Percentiles rank a stretch among this genome's conserved stretches.
Evolutionary conservation across 78 protist genomes (phyloP).

Genomic region (Mastigamoeba balamuthi): DNA sequence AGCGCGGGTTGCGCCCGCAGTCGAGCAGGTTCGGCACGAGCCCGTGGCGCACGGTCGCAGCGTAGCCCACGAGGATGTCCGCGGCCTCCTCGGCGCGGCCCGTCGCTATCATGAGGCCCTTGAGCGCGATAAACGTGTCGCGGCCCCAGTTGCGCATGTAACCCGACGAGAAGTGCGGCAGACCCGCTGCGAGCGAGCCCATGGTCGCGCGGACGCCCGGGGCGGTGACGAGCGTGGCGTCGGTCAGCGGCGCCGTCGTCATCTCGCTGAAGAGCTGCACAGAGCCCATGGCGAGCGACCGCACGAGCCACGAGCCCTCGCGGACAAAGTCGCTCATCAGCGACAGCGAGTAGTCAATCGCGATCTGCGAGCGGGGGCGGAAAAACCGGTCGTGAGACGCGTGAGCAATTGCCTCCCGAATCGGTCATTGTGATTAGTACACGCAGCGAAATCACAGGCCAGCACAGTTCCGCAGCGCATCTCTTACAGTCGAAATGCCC

Average conservation of each 20-base stretch:
- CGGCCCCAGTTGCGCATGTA: slow-evolving; percentile 88
- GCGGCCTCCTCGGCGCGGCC: slow-evolving; percentile 60
- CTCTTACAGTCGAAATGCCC: no score
- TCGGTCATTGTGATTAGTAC: no score
- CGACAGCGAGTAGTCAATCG: not conserved
- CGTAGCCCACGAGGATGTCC: slow-evolving; percentile 49
- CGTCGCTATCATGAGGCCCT: slow-evolving; percentile 63
- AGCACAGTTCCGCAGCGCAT: no score
- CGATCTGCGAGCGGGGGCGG: no score
- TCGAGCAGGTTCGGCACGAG: slow-evolving; percentile 87
- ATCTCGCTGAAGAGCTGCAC: not conserved
- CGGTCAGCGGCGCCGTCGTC: not conserved
- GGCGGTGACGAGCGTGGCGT: not conserved
- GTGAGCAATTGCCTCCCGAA: no score
- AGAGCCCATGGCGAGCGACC: not conserved
- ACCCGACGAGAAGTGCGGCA: slow-evolving; percentile 84
- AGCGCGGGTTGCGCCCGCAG: slow-evolving; percentile 49
- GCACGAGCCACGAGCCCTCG: not conserved
- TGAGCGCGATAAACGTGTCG: slow-evolving; percentile 66
- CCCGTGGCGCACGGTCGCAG: slow-evolving; percentile 69
- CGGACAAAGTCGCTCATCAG: not conserved
- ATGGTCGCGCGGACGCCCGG: not conserved
- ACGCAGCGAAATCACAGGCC: no score
- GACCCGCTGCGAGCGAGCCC: slow-evolving; percentile 79
- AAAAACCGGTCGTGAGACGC: no score